phyloP scores from a whole-genome alignment of 176 grass and related monocot genomes.

The Oryza nivara region DNA sequence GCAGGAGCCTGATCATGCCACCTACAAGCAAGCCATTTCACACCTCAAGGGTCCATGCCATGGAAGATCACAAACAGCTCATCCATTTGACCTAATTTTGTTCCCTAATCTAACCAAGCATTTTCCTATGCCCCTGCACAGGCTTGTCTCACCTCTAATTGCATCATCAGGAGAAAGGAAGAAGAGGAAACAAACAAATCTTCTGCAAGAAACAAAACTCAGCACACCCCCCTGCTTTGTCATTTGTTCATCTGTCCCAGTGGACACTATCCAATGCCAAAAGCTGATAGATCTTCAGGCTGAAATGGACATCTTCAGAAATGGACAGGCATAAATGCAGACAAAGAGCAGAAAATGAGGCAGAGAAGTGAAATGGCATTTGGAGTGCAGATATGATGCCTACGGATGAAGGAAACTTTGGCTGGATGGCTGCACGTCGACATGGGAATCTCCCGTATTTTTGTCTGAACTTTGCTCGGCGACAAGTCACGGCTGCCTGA shows the following conservation, averaged over 20 bases:
- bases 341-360: background rate
- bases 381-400: constrained; percentile 12
- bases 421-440: background rate
- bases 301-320: constrained; percentile 49
- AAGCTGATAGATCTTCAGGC: constrained; percentile 22
- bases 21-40: background rate
- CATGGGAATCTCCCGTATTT: constrained; percentile 10
- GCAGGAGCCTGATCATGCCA: background rate
- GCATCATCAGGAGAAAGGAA: background rate
- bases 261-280: constrained; percentile 36
- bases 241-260: constrained; percentile 15
- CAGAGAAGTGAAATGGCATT: background rate
- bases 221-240: background rate
- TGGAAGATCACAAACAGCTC: constrained; percentile 50
- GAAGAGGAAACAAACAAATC: background rate
- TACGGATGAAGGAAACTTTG: background rate
- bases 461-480: background rate
- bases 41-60: constrained; percentile 27
- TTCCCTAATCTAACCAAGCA: constrained; percentile 27
- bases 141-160: constrained; percentile 27
- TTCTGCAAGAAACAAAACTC: background rate
- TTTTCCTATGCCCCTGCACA: background rate
- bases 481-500: constrained; percentile 28
- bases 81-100: background rate
- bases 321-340: constrained; percentile 19